phyloP scores from a whole-genome alignment of 768 basidiomycete genomes.

The Melanogaster broomeanus region DNA sequence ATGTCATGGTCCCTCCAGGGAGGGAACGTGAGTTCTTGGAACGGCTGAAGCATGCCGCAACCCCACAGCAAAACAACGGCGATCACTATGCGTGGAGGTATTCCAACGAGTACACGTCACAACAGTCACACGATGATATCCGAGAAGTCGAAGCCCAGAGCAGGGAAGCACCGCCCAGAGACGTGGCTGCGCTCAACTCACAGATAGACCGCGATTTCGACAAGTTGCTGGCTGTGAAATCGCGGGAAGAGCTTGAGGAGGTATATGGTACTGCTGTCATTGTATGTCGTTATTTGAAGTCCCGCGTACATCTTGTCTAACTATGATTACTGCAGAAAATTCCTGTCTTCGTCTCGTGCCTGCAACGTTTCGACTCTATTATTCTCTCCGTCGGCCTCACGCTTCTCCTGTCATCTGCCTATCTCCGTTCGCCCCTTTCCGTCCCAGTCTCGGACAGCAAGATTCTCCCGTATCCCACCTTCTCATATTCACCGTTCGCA shows the following conservation, averaged over 20 bases:
- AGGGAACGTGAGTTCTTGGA: conserved; percentile 42
- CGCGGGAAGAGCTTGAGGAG: conserved; percentile 74
- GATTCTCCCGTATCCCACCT: conserved; percentile 13
- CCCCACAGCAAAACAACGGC: conserved; percentile 9
- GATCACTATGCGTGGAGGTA: conserved; percentile 8
- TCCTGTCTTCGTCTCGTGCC: conserved; percentile 74
- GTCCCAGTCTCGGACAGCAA: conserved; percentile 20
- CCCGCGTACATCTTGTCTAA: not conserved
- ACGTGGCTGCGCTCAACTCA: conserved; percentile 21
- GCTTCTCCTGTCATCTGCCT: conserved; percentile 52
- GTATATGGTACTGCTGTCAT: conserved; percentile 81
- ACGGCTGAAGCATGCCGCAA: conserved; percentile 18
- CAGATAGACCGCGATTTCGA: conserved; percentile 70
- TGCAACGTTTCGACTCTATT: conserved; percentile 76
- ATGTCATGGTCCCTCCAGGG: conserved; percentile 57
- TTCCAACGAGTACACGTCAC: conserved; percentile 7
- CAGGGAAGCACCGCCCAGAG: not conserved
- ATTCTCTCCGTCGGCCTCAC: conserved; percentile 69
- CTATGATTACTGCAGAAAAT: conserved; percentile 51
- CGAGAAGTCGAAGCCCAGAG: conserved; percentile 21
- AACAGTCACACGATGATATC: conserved; percentile 16
- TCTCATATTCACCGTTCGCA: conserved; percentile 37
- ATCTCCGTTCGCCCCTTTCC: conserved; percentile 56
- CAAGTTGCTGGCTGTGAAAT: conserved; percentile 59
- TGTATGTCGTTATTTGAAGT: conserved; percentile 44